phyloP scores from a whole-genome alignment of 1,284 basidiomycete genomes.

The Ganoderma multipileum region DNA sequence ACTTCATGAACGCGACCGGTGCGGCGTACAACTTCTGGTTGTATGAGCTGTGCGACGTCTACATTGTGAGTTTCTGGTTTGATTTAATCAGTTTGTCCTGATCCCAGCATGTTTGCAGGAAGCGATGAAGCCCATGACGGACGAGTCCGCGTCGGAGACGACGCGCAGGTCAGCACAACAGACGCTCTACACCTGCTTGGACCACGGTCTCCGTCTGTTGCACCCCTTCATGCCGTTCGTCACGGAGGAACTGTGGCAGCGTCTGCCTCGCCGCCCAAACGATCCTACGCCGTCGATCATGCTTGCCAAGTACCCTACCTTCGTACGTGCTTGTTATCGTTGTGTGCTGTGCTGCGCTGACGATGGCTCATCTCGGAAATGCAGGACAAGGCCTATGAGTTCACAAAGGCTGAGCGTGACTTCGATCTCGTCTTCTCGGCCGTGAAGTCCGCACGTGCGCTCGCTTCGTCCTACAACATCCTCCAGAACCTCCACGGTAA shows the following conservation, averaged over 20 bases:
- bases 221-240: conserved; percentile 99
- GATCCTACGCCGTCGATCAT: conserved; percentile 91
- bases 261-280: conserved; percentile 84
- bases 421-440: conserved; percentile 90
- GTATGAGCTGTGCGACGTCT: conserved; percentile 98
- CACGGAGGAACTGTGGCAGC: conserved; percentile 99
- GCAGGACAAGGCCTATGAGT: conserved; percentile 71
- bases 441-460: conserved; percentile 83
- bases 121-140: conserved; percentile 97
- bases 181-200: conserved; percentile 95
- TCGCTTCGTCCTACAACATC: conserved; percentile 92
- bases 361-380: not conserved
- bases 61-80: conserved; percentile 67
- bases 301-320: conserved; percentile 84
- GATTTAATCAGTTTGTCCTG: not conserved
- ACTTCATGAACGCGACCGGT: conserved; percentile 93
- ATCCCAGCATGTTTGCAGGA: conserved; percentile 58
- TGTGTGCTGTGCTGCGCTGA: not conserved
- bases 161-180: conserved; percentile 89
- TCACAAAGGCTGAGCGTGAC: conserved; percentile 78
- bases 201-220: conserved; percentile 87
- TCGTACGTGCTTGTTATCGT: conserved; percentile 54
- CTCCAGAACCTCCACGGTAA: conserved; percentile 87
- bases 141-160: conserved; percentile 69
- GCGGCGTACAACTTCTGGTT: conserved; percentile 96